These are phyloP conservation scores for Metarhizium brunneum DNA, from an alignment of 2,329 filamentous ascomycete species.

Conservation along the genomic window DNA sequence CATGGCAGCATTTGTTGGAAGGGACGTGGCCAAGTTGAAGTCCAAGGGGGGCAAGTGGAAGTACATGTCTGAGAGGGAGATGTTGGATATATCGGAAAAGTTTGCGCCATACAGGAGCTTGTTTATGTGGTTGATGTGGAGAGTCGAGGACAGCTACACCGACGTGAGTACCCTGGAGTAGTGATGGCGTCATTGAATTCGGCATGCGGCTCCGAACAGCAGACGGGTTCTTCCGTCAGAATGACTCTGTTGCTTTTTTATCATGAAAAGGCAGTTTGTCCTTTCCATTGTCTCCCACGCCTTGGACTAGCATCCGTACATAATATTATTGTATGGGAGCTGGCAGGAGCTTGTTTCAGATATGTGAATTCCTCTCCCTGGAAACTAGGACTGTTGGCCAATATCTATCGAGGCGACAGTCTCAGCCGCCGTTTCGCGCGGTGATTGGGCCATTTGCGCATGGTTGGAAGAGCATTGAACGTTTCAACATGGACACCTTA, in stretches of 20 bases:
- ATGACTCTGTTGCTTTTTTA: neutral
- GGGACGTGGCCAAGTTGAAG: slow-evolving; percentile 78
- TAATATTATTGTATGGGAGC: too few relatives aligned
- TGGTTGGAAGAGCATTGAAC: neutral
- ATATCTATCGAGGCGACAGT: too few relatives aligned
- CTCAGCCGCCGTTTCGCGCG: neutral
- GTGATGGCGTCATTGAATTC: neutral
- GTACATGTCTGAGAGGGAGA: slow-evolving; percentile 92
- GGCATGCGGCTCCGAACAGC: neutral
- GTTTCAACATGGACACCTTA: neutral
- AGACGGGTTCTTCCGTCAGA: neutral
- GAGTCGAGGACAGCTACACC: slow-evolving; percentile 57
- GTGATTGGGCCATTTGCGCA: neutral
- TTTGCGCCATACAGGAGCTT: slow-evolving; percentile 84
- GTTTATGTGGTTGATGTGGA: slow-evolving; percentile 99
- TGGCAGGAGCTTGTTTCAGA: too few relatives aligned
- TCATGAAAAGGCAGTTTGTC: neutral
- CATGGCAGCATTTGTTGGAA: slow-evolving; percentile 80
- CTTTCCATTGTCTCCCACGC: neutral
- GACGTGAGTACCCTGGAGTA: slow-evolving; percentile 55
- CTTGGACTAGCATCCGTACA: too few relatives aligned
- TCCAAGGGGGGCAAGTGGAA: slow-evolving; percentile 83
- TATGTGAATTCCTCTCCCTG: too few relatives aligned
- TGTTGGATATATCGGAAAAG: slow-evolving; percentile 69
- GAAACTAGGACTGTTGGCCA: too few relatives aligned